Percentiles rank a stretch among this genome's conserved stretches.
phyloP scores from a whole-genome alignment of 352 stramenopile genomes.

The Phytophthora fragariaefolia region DNA sequence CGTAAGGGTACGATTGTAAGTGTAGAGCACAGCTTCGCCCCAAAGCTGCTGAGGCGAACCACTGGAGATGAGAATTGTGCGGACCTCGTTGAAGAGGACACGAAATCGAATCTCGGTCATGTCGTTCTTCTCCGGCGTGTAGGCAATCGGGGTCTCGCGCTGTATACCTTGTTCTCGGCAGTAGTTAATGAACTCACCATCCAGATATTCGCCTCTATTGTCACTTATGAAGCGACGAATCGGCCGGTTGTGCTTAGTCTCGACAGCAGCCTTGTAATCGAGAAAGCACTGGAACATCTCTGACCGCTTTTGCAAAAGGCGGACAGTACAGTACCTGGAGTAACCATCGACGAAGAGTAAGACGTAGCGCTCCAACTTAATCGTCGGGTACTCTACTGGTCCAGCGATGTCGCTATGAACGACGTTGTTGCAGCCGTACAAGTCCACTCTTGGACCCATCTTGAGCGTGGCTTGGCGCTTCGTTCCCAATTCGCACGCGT shows the following conservation, averaged over 20 bases:
- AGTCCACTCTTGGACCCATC: not conserved
- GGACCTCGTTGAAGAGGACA: not conserved
- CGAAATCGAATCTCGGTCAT: not conserved
- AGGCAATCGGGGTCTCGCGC: not conserved
- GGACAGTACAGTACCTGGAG: not conserved
- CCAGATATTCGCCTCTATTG: conserved; percentile 8
- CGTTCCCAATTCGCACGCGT: conserved; percentile 7
- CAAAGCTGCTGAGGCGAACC: not conserved
- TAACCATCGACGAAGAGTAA: conserved; percentile 8
- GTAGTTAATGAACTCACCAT: not conserved
- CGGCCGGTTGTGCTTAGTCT: conserved; percentile 2
- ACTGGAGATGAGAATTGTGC: not conserved
- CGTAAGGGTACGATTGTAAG: not conserved
- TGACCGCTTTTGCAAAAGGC: not conserved
- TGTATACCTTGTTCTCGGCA: conserved; percentile 1
- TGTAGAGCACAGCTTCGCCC: not conserved
- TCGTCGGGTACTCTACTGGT: conserved; percentile 2
- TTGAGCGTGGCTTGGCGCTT: conserved; percentile 11
- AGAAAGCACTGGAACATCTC: conserved; percentile 15
- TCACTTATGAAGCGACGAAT: conserved; percentile 16
- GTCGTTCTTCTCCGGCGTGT: not conserved
- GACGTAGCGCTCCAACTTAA: conserved; percentile 8
- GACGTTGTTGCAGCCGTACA: conserved; percentile 4
- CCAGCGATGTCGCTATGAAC: conserved; percentile 11
- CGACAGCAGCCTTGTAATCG: conserved; percentile 1